Percentiles rank a stretch among this genome's conserved stretches.
phyloP scores from a whole-genome alignment of 106 monocot genomes.

The Dioscorea alata region DNA sequence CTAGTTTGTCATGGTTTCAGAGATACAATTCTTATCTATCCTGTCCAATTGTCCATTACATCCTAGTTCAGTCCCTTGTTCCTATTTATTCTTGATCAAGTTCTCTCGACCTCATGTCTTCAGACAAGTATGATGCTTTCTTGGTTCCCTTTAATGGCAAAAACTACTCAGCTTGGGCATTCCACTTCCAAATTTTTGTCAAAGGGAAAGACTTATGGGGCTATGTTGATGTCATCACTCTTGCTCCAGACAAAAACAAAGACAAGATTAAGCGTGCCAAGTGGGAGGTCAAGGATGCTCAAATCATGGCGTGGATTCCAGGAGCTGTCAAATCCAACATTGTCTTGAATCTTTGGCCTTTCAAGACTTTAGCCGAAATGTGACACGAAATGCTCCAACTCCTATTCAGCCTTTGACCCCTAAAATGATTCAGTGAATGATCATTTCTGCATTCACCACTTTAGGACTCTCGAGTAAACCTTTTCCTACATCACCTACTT shows the following conservation, averaged over 20 bases:
- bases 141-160: too few relatives aligned
- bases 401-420: too few relatives aligned
- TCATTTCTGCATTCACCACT: too few relatives aligned
- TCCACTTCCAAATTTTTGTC: constrained; percentile 1
- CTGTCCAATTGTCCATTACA: not conserved
- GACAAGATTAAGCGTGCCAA: not conserved
- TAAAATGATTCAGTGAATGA: not conserved
- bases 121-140: too few relatives aligned
- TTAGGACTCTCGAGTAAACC: too few relatives aligned
- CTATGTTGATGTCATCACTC: not conserved
- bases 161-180: too few relatives aligned
- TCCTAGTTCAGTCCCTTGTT: not conserved
- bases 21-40: not conserved
- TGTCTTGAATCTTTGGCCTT: not conserved
- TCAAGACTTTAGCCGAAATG: not conserved
- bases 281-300: constrained; percentile 6
- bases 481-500: too few relatives aligned
- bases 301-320: too few relatives aligned
- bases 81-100: not conserved
- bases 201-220: constrained; percentile 8
- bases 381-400: not conserved
- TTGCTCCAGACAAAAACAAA: not conserved
- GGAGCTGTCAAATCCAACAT: constrained; percentile 2
- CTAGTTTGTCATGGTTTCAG: not conserved
- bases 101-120: too few relatives aligned